Evolutionary conservation across 2,329 filamentous ascomycete species (phyloP).

Genomic region (Tolypocladium guangdongense): DNA sequence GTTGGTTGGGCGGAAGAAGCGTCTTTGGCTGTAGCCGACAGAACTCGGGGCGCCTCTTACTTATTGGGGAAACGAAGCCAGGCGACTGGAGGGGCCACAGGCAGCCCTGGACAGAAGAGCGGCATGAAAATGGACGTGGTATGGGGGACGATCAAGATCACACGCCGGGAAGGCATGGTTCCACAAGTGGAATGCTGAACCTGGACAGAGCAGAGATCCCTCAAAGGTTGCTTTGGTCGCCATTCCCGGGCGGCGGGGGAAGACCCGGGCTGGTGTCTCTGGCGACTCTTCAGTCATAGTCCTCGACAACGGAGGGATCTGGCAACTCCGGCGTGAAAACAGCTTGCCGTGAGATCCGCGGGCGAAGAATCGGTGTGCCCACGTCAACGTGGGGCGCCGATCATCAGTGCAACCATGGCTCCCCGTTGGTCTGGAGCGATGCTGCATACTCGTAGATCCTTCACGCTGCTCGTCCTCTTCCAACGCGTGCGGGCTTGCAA

Average conservation of each 20-base stretch:
- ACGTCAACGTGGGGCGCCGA: not conserved
- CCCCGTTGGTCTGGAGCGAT: no score
- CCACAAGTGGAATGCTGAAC: not conserved
- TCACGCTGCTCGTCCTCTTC: not conserved
- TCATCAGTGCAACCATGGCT: not conserved
- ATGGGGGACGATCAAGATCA: not conserved
- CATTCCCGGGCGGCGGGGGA: not conserved
- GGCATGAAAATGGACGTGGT: no score
- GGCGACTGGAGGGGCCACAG: no score
- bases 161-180: not conserved
- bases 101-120: no score
- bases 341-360: not conserved
- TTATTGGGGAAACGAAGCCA: no score
- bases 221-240: no score
- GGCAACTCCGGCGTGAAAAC: not conserved
- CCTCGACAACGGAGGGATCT: not conserved
- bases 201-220: no score
- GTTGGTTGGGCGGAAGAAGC: not conserved
- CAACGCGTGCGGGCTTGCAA: not conserved
- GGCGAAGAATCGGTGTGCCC: not conserved
- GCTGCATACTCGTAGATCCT: no score
- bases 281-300: not conserved
- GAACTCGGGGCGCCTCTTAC: no score
- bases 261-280: not conserved
- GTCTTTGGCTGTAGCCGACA: not conserved